A percentile compares a stretch with the other conserved stretches of the same genome.
These are phyloP conservation scores for Evernia prunastri DNA, from an alignment of 495 filamentous ascomycete genomes.

Conservation along the genomic window DNA sequence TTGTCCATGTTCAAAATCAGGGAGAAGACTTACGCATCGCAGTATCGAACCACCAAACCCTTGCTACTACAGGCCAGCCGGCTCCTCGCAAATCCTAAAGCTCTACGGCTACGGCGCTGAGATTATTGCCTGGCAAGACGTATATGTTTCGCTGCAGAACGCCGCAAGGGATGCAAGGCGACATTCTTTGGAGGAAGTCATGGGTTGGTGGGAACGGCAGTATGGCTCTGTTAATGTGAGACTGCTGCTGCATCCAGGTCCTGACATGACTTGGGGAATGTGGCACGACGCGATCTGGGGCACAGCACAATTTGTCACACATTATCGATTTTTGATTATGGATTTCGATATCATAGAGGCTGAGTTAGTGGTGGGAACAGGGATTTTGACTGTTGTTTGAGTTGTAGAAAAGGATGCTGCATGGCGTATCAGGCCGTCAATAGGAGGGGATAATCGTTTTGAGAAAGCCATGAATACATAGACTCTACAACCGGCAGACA, in stretches of 20 bases:
- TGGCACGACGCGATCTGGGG: background rate
- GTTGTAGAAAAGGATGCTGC: background rate
- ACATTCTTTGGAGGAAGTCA: background rate
- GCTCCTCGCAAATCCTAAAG: background rate
- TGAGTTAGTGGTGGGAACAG: background rate
- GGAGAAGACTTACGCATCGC: background rate
- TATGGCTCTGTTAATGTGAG: background rate
- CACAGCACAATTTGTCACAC: background rate
- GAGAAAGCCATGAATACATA: background rate
- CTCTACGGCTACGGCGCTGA: slow-evolving; percentile 2
- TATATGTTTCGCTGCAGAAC: background rate
- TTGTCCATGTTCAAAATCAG: background rate
- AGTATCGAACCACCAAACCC: background rate
- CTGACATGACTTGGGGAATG: background rate
- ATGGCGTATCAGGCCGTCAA: background rate
- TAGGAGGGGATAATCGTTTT: background rate
- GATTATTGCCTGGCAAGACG: background rate
- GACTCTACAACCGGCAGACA: background rate
- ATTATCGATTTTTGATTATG: background rate
- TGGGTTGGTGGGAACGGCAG: background rate
- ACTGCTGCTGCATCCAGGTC: background rate
- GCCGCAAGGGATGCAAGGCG: background rate
- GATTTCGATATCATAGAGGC: background rate
- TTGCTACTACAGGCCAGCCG: background rate
- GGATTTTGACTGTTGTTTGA: background rate